Conservation (phyloP, 176 grass and related monocot genomes). For the Carex littledalei region DNA sequence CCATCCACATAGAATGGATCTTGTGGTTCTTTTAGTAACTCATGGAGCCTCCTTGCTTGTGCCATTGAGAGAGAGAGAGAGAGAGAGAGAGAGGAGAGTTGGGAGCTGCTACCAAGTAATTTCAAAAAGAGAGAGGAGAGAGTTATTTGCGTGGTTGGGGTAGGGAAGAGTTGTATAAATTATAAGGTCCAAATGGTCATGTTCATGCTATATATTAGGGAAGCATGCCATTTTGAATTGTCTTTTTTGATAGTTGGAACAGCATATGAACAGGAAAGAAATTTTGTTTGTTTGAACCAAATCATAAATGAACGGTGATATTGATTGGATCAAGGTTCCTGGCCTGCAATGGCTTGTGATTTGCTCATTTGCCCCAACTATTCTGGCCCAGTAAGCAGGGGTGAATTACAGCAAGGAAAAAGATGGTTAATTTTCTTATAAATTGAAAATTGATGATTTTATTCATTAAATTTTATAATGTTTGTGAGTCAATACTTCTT, state of each 20-base stretch:
- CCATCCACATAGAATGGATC: slow-evolving; percentile 17
- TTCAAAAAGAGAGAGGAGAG: background rate
- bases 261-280: background rate
- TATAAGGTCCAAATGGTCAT: slow-evolving; percentile 1
- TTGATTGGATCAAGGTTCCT: background rate
- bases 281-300: background rate
- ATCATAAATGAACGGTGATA: background rate
- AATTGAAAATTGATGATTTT: too few species aligned
- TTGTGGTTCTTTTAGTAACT: slow-evolving; percentile 20
- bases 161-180: background rate
- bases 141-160: background rate
- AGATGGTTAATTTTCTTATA: too few species aligned
- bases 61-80: background rate
- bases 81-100: background rate
- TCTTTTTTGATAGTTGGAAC: background rate
- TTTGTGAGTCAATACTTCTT: too few species aligned
- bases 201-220: background rate
- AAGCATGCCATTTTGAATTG: background rate
- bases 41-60: slow-evolving; percentile 15
- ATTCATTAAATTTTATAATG: too few species aligned
- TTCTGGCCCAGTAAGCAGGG: too few species aligned
- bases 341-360: too few species aligned
- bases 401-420: too few species aligned
- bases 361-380: too few species aligned
- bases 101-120: too few species aligned